A percentile compares a stretch with the other conserved stretches of the same genome.
These are phyloP conservation scores for Apocynum venetum DNA, from an alignment of 257 asterid species.

Conservation along the genomic window DNA sequence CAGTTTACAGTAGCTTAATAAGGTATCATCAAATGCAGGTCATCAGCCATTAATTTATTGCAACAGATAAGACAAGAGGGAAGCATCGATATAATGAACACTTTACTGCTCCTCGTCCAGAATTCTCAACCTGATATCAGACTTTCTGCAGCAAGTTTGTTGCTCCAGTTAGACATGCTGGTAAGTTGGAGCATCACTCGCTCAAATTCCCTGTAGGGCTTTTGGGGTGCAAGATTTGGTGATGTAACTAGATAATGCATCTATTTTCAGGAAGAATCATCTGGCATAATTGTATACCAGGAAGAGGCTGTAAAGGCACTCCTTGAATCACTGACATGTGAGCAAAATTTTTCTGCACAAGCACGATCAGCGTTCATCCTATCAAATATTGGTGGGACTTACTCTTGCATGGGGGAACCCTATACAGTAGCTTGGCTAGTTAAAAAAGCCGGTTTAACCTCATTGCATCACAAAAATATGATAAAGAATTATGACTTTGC, in stretches of 20 bases:
- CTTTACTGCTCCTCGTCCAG: constrained; percentile 53
- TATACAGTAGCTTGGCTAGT: constrained; percentile 75
- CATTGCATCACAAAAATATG: constrained; percentile 56
- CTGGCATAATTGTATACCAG: constrained; percentile 34
- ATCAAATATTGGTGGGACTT: constrained; percentile 83
- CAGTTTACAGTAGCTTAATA: constrained; percentile 2
- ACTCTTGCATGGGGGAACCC: constrained; percentile 84
- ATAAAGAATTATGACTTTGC: constrained; percentile 66
- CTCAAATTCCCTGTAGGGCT: neutral
- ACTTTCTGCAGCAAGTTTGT: constrained; percentile 76
- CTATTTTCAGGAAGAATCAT: constrained; percentile 61
- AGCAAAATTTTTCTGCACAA: constrained; percentile 43
- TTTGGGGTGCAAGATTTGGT: neutral
- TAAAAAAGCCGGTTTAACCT: constrained; percentile 66
- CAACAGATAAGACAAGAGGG: constrained; percentile 66
- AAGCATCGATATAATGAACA: constrained; percentile 47
- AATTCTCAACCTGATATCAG: constrained; percentile 52
- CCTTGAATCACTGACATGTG: constrained; percentile 47
- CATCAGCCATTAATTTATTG: constrained; percentile 53
- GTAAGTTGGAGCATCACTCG: constrained; percentile 32
- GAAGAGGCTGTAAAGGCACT: constrained; percentile 66
- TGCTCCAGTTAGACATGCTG: constrained; percentile 71
- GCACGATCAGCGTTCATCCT: constrained; percentile 60
- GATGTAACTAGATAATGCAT: constrained; percentile 3
- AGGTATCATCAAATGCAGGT: constrained; percentile 38